Evolutionary conservation across 495 filamentous ascomycete genomes (phyloP).

Genomic region (Aspergillus steynii): DNA sequence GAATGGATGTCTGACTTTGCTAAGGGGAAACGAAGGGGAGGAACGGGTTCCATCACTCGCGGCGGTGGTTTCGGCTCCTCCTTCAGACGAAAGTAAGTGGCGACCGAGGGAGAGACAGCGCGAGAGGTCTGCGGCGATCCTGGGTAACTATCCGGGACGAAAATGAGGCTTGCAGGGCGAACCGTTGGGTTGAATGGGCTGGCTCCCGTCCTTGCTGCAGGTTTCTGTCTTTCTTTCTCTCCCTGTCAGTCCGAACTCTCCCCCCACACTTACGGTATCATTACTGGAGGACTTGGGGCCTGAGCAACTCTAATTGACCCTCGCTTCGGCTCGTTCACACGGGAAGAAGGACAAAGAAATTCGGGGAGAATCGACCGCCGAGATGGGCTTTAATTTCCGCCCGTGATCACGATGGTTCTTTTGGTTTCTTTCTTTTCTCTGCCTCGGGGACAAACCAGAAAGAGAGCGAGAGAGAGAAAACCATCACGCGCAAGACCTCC

Average conservation of each 20-base stretch:
- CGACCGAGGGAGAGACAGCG: neutral
- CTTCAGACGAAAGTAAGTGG: neutral
- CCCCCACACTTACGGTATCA: neutral
- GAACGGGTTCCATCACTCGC: slow-evolving; percentile 6
- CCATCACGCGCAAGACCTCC: no score
- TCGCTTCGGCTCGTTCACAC: neutral
- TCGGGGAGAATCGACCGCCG: neutral
- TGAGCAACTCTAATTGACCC: neutral
- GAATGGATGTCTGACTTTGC: slow-evolving; percentile 12
- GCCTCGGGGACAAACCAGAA: neutral
- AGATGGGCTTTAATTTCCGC: neutral
- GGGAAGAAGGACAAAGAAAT: neutral
- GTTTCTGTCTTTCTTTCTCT: neutral
- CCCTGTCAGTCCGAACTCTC: neutral
- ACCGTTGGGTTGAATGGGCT: neutral
- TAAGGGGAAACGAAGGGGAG: neutral
- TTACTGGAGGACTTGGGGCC: neutral
- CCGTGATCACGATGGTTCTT: neutral
- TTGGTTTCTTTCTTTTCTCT: neutral
- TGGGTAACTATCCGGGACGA: neutral
- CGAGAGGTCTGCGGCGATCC: neutral
- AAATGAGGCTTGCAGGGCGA: neutral
- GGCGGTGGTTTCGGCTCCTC: neutral
- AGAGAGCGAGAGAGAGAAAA: neutral
- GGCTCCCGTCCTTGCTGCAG: neutral